Conservation (phyloP, 164 flowering plant species). For the Vitis riparia region DNA sequence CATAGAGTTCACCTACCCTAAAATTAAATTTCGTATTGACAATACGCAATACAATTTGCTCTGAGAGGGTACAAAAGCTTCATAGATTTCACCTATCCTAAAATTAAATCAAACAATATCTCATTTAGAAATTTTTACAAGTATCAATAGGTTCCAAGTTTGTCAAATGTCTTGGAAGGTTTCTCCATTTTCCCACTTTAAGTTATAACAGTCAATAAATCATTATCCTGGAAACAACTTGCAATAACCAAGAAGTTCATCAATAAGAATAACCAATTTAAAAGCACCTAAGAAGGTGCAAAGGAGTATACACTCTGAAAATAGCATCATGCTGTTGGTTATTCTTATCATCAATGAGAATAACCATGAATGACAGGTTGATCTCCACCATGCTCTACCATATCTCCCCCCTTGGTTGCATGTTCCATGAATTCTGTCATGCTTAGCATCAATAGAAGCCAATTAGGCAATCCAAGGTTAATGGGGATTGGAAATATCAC, state of each 20-base stretch:
- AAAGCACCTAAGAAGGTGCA: too few species aligned
- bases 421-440: too few species aligned
- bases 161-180: neutral
- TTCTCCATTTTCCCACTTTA: neutral
- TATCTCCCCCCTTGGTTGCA: neutral
- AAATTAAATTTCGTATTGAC: too few species aligned
- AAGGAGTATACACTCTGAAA: too few species aligned
- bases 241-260: neutral
- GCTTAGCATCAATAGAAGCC: too few species aligned
- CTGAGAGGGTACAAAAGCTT: too few species aligned
- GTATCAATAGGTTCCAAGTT: neutral
- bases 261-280: too few species aligned
- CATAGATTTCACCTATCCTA: neutral
- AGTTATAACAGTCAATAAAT: neutral
- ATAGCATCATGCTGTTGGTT: too few species aligned
- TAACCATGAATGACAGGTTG: neutral
- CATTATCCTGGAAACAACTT: neutral
- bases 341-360: neutral
- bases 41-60: too few species aligned
- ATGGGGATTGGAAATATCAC: too few species aligned
- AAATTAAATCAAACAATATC: neutral
- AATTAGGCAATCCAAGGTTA: too few species aligned
- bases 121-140: neutral
- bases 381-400: neutral
- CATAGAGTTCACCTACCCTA: too few species aligned